Evolutionary conservation across 768 basidiomycete genomes (phyloP).

Genomic region (Mycena pura): DNA sequence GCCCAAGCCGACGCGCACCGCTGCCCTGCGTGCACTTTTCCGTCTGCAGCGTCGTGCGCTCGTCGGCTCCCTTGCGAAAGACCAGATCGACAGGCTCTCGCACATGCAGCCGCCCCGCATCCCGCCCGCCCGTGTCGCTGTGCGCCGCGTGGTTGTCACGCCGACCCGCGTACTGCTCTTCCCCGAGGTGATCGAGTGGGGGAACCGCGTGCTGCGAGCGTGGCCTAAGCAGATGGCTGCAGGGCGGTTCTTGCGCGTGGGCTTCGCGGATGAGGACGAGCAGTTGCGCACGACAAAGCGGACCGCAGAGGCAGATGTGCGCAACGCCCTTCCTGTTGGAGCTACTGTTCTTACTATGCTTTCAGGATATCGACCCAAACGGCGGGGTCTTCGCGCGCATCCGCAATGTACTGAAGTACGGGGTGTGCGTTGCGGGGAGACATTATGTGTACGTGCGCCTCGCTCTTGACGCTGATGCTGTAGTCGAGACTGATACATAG

Average conservation of each 20-base stretch:
- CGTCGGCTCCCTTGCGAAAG: not conserved
- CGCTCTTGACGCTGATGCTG: too few relatives aligned
- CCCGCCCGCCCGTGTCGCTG: conserved; percentile 14
- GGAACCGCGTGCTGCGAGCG: conserved; percentile 24
- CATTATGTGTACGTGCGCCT: conserved; percentile 22
- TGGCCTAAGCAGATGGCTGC: conserved; percentile 20
- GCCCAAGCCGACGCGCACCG: not conserved
- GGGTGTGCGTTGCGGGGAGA: conserved; percentile 18
- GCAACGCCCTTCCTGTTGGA: not conserved
- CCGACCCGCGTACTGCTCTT: conserved; percentile 27
- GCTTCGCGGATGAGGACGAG: conserved; percentile 26
- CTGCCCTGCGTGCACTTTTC: conserved; percentile 22
- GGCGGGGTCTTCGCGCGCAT: conserved; percentile 24
- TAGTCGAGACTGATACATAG: too few relatives aligned
- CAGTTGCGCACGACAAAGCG: not conserved
- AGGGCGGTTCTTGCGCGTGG: conserved; percentile 24
- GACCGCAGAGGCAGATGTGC: conserved; percentile 1
- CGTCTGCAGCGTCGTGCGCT: conserved; percentile 20
- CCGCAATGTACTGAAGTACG: conserved; percentile 12
- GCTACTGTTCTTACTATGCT: not conserved
- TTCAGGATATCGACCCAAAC: conserved; percentile 9
- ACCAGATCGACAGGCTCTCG: not conserved
- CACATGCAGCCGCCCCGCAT: not conserved
- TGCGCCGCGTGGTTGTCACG: conserved; percentile 25
- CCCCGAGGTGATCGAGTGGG: conserved; percentile 23